Base-by-base conservation (phyloP, 1,139 yeast genomes). In the Pichia sp. region DNA sequence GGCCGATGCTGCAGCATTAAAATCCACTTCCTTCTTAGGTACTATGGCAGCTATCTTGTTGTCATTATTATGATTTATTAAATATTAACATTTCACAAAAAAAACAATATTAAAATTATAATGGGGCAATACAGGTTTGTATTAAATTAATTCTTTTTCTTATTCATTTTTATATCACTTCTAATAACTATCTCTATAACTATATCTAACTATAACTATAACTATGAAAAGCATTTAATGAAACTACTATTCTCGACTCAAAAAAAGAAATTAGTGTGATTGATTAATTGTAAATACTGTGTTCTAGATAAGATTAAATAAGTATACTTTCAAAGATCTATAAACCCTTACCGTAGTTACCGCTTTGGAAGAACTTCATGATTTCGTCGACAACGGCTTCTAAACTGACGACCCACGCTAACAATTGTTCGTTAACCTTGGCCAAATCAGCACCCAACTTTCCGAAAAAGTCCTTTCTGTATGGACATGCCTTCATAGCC, bases 401-500 rank as follows among this genome's bases (percentile, higher is more conserved):
- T 60, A 89, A 76, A 40, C 94, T 93, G 49, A 68, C 73, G 56
- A 90, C 75, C 96, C 96, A 89, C 32, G 62, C 79, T 50, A 67
- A 70, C 61, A 89, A 74, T 68, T 88, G 91, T 54, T 68, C 72
- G 43, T 67, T 60, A 22, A 90, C 96, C 63, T 76, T 79, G 32
- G 70, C 80, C 65, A 81, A 84, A 63, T 83, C 87, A 21, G 62
- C 66, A 44, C 96, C 96, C 58, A 89, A 76, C 71, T 88, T 89
- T 51, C 67, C 82, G 62, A 88, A 89, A 62, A 89, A 87, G 62
- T 83, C 96, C 66, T 81, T 82, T 71, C 96, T 81, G 70, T 87
- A 89, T 30, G 97, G 97, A 68, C 96, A 88, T 2, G 96, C 95
- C 68, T 87, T 87, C 96, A 89, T 89, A 48, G 96, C 96, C 64